Base-by-base conservation (phyloP, 148 eudicot species). In the Chenopodium formosanum region DNA sequence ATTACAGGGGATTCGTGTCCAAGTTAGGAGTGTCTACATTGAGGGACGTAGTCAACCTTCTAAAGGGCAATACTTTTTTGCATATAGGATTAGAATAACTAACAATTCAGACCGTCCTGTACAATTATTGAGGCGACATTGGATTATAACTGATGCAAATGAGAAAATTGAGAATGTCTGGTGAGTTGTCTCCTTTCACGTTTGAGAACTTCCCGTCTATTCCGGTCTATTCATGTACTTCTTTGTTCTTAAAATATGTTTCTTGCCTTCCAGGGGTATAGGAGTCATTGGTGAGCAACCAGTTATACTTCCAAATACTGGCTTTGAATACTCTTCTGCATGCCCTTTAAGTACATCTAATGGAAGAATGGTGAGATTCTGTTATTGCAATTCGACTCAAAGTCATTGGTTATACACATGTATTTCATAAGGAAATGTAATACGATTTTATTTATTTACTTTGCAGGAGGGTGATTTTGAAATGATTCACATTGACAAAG, bases 201-300 rank as follows among this genome's bases (percentile, higher is more conserved):
- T 46, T 40, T 19, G 32, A 25, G 63, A 81, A 44, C 48, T 65
- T 71, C 17, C 27, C n/a, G 9, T 9, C 29, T 69, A 56, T 68
- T 5, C 14, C 22, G 34, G 29, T 60, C n/a, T 13, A 31, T 58
- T 83, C 20, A 46, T 34, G 1, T 10, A 34, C 9, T 69, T 17
- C 58, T n/a, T 58, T 37, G 16, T 58, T 44, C 22, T 69, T 74
- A 70, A 37, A 29, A 40, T 47, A 4, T 63, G 17, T 67, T 74
- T 76, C 40, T 87, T 66, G 82, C 56, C 46, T 82, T 67, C 79
- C 86, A 94, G 98, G 91, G 99, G 98, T 50, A 86, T 88, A 64
- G 99, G 99, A 76, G 99, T 96, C 58, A 92, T 96, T 75, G 99
- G 98, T 48, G 99, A 96, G 84, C 99, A 96, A 82, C 99, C 99